Conservation (phyloP, 306 rosid species). For the Cucumis cinereus region DNA sequence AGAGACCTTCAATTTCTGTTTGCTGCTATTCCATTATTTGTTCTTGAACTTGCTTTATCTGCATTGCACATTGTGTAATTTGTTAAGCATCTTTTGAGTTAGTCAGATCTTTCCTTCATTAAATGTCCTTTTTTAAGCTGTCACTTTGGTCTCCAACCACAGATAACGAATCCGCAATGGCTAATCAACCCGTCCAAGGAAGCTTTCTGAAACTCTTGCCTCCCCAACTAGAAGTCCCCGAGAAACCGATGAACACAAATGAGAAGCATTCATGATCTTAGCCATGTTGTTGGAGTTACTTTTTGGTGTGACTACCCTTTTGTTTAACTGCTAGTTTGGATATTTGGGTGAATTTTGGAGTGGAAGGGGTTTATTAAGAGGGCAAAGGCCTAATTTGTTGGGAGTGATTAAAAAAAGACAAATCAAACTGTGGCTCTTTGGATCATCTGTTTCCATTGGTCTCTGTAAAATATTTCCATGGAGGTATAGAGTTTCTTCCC, state of each 20-base stretch:
- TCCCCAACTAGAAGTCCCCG: slow-evolving; percentile 62
- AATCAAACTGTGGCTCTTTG: background rate
- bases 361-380: background rate
- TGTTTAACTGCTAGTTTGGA: background rate
- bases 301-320: slow-evolving; percentile 1
- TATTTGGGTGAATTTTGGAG: slow-evolving; percentile 10
- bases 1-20: background rate
- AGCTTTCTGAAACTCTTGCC: slow-evolving; percentile 75
- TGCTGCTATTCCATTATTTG: background rate
- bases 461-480: slow-evolving; percentile 11
- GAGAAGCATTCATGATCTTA: slow-evolving; percentile 17
- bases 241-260: slow-evolving; percentile 35
- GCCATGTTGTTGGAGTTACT: background rate
- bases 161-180: slow-evolving; percentile 65
- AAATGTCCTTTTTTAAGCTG: background rate
- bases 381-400: background rate
- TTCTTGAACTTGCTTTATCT: background rate
- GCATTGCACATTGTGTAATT: background rate
- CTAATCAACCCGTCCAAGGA: slow-evolving; percentile 54
- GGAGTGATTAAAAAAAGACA: background rate
- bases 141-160: slow-evolving; percentile 8
- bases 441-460: slow-evolving; percentile 1
- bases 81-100: background rate
- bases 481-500: slow-evolving; percentile 3
- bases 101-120: background rate